Evolutionary conservation across 768 basidiomycete species (phyloP), one percentile per base, ranked within the genome.

Genomic region (Suillus clintonianus): DNA sequence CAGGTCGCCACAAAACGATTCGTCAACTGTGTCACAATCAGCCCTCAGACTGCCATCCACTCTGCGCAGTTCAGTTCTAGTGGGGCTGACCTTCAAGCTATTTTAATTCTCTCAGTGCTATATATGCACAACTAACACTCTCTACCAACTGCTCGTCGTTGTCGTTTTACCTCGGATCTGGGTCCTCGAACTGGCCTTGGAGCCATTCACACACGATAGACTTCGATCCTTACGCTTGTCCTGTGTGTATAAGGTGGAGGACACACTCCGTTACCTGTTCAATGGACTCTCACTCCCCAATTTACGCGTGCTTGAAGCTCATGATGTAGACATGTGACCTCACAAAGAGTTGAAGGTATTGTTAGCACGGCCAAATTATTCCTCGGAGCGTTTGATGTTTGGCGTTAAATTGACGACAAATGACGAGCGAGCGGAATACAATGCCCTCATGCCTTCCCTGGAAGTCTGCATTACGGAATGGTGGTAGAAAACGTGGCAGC

Each of bases 131-230:
- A 27, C 67, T 71, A 14, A 67, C 69, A 1, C 62, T 66, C 50
- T 73, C 70, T 34, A 69, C 70, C 5, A 41, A 60, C 45, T 67
- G 73, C 39, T 62, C 53, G n/a, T 54, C 53, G 34, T n/a, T 36
- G 7, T 22, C 14, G n/a, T 22, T 22, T 22, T 0, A 14, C 14
- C 13, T 36, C 1, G n/a, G 13, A 4, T 14, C 53, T 2, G 4
- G 53, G 48, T 17, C 8, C 30, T 34, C 19, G 2, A 1, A 22
- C 32, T 11, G 5, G 6, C 32, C 6, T 34, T 34, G 11, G 15
- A 51, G 9, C 27, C 27, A 4, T 36, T 72, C 27, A 61, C 41
- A 0, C 71, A 71, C 5, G 5, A 60, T 17, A 41, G n/a, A 7
- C 62, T 71, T 1, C 64, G 55, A 19, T 42, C 51, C 47, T 58